Evolutionary conservation across 2,329 filamentous ascomycete genomes (phyloP).

Genomic region (Pezicula carpinea): DNA sequence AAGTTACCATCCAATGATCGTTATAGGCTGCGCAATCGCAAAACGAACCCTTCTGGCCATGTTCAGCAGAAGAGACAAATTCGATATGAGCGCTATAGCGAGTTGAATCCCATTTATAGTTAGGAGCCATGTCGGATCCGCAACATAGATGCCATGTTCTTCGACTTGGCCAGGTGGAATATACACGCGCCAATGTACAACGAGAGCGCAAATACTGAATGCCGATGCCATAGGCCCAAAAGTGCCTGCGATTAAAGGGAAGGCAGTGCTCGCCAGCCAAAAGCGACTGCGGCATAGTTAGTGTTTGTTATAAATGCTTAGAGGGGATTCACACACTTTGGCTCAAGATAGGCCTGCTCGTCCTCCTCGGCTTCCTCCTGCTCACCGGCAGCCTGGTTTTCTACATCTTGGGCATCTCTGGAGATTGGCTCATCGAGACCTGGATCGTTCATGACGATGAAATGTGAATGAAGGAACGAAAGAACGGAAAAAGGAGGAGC

Average conservation of each 20-base stretch:
- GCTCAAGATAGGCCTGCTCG: conserved; percentile 23
- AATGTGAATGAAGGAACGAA: background rate
- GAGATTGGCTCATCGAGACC: conserved; percentile 25
- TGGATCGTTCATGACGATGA: conserved; percentile 23
- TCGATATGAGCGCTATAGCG: conserved; percentile 70
- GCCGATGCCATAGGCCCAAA: conserved; percentile 83
- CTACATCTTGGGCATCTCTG: conserved; percentile 22
- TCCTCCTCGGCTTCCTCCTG: conserved; percentile 20
- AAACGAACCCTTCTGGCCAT: conserved; percentile 80
- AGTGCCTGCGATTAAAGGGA: conserved; percentile 78
- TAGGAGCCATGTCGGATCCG: conserved; percentile 71
- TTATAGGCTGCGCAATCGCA: conserved; percentile 74
- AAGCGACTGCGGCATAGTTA: conserved; percentile 30
- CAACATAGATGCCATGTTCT: conserved; percentile 48
- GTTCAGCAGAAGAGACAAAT: conserved; percentile 78
- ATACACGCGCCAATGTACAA: conserved; percentile 69
- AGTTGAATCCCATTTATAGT: conserved; percentile 75
- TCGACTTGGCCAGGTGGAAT: conserved; percentile 45
- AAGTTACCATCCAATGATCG: conserved; percentile 76
- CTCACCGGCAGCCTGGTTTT: conserved; percentile 19
- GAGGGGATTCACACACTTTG: conserved; percentile 2
- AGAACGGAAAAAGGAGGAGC: background rate
- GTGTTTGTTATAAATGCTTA: background rate
- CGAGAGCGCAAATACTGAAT: conserved; percentile 82
- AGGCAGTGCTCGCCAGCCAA: conserved; percentile 61